phyloP scores from a whole-genome alignment of 306 rosid species.

The Acmispon strigosus region DNA sequence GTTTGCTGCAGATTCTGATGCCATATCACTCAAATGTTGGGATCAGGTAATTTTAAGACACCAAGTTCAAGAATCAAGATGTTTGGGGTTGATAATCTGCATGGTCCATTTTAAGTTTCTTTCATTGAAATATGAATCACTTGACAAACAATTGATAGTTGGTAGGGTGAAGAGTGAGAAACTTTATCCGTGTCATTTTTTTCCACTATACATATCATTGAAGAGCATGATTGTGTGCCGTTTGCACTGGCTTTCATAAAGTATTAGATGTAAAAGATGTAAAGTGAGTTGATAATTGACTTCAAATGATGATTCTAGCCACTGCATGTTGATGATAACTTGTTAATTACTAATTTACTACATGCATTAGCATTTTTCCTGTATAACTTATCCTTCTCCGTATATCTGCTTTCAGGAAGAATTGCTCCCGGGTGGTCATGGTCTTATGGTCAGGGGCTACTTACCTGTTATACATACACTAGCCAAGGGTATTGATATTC shows the following conservation, averaged over 20 bases:
- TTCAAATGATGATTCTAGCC: conserved; percentile 4
- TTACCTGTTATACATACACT: conserved; percentile 88
- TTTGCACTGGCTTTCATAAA: neutral
- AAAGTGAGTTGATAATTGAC: neutral
- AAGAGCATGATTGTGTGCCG: neutral
- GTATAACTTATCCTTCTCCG: neutral
- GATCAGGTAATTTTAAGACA: conserved; percentile 60
- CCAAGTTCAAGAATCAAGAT: neutral
- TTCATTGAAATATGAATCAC: neutral
- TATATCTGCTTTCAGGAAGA: conserved; percentile 57
- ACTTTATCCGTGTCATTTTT: neutral
- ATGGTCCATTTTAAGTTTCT: neutral
- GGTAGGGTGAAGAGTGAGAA: neutral
- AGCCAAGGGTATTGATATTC: conserved; percentile 93
- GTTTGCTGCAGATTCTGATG: conserved; percentile 96
- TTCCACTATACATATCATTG: neutral
- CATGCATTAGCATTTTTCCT: neutral
- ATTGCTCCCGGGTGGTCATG: conserved; percentile 98
- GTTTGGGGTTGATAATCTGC: neutral
- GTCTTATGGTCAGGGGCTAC: conserved; percentile 96
- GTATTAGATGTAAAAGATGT: neutral
- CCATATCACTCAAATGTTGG: conserved; percentile 88
- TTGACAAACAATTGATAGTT: neutral
- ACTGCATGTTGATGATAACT: neutral
- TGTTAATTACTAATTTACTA: neutral